These are phyloP conservation scores for Mortierella sp. DNA, from an alignment of 371 early-diverging fungal species.

Conservation along the genomic window DNA sequence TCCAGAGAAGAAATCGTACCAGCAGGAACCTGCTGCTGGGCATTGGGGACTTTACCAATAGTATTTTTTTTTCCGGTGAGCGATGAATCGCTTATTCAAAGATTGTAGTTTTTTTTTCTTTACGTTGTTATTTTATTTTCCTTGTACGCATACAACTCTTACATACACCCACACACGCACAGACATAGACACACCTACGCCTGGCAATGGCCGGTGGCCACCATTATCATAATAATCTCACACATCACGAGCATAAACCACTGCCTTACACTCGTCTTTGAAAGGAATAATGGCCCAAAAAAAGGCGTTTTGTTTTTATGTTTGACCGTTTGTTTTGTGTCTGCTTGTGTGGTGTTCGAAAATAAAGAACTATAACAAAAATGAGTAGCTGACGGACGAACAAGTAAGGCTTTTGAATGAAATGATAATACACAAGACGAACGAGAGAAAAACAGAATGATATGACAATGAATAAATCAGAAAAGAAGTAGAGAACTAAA, in stretches of 20 bases:
- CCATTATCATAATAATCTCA: not conserved
- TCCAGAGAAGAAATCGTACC: slow-evolving; percentile 4
- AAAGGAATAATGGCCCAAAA: too few relatives aligned
- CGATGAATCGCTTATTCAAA: too few relatives aligned
- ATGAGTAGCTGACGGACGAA: not conserved
- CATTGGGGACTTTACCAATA: slow-evolving; percentile 3
- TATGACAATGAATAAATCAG: not conserved
- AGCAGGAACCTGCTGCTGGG: not conserved
- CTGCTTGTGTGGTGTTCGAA: not conserved
- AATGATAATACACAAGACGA: not conserved
- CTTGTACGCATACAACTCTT: not conserved
- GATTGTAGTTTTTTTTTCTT: not conserved
- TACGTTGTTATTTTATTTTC: not conserved
- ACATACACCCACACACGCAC: too few relatives aligned
- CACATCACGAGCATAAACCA: not conserved
- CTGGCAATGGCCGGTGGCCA: too few relatives aligned
- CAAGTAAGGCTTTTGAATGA: not conserved
- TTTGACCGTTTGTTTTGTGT: not conserved
- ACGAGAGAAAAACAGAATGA: not conserved
- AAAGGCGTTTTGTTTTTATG: too few relatives aligned
- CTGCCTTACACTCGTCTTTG: too few relatives aligned
- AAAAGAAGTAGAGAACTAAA: not conserved
- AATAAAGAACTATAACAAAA: not conserved
- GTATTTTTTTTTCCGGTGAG: not conserved
- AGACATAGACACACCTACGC: too few relatives aligned